phyloP scores from a whole-genome alignment of 371 early-diverging fungal species.

The Rhizomucor pusillus region DNA sequence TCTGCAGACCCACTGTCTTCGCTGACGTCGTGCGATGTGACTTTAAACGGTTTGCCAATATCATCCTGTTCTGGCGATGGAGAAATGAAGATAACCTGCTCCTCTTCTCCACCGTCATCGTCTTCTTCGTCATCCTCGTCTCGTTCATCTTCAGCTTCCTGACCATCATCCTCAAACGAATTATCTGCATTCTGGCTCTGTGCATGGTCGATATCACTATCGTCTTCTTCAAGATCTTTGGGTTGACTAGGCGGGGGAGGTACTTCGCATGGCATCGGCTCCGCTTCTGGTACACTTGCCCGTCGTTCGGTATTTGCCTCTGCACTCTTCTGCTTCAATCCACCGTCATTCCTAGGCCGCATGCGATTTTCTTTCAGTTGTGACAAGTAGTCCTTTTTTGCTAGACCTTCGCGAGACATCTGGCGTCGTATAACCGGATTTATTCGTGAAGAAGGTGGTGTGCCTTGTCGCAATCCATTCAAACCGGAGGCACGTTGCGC shows the following conservation, averaged over 20 bases:
- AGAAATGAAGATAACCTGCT: conserved; percentile 35
- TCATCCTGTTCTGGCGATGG: conserved; percentile 32
- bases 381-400: background rate
- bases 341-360: conserved; percentile 9
- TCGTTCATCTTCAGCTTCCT: conserved; percentile 15
- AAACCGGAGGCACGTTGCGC: conserved; percentile 1
- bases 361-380: no score
- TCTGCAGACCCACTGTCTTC: conserved; percentile 5
- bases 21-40: conserved; percentile 19
- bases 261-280: background rate
- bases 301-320: conserved; percentile 3
- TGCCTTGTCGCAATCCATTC: conserved; percentile 3
- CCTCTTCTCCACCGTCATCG: conserved; percentile 34
- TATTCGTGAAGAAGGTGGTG: conserved; percentile 10
- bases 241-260: conserved; percentile 1
- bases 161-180: conserved; percentile 21
- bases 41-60: conserved; percentile 29
- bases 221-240: conserved; percentile 1
- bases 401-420: conserved; percentile 29
- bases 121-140: conserved; percentile 29
- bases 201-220: conserved; percentile 2
- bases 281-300: conserved; percentile 3
- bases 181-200: conserved; percentile 2
- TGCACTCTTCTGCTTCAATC: conserved; percentile 5
- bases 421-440: conserved; percentile 27